Conservation (phyloP, 306 rosid genomes). For the Cucurbita ficifolia region DNA sequence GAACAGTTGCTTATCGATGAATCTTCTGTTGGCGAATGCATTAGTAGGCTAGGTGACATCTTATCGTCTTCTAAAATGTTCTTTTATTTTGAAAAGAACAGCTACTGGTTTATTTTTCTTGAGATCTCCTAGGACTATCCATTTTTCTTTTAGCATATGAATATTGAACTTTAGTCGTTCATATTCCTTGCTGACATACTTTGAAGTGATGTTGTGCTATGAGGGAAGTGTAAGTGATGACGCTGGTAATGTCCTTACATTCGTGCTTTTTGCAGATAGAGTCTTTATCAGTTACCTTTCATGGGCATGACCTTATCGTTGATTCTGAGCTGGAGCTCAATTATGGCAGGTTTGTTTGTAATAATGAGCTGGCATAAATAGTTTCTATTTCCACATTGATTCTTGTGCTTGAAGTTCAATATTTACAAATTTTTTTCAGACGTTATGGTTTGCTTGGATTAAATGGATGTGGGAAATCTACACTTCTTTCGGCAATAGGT, state of each 20-base stretch:
- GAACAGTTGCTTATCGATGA: background rate
- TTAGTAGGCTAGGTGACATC: background rate
- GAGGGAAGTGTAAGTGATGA: background rate
- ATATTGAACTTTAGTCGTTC: background rate
- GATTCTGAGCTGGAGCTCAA: conserved; percentile 93
- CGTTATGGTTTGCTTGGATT: conserved; percentile 93
- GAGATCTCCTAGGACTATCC: background rate
- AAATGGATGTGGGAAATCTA: conserved; percentile 95
- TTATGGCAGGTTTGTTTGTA: conserved; percentile 64
- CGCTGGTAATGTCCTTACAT: background rate
- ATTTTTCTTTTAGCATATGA: background rate
- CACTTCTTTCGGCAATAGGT: conserved; percentile 77
- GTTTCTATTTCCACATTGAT: background rate
- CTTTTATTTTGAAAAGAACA: background rate
- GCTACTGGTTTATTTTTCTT: background rate
- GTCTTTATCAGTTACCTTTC: conserved; percentile 86
- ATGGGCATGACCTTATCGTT: conserved; percentile 87
- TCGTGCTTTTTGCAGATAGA: conserved; percentile 52
- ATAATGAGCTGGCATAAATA: background rate
- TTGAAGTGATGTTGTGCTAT: background rate
- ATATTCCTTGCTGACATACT: background rate
- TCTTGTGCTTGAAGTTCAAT: background rate
- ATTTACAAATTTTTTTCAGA: conserved; percentile 22
- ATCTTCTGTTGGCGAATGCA: background rate
- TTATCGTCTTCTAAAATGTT: background rate